Percentiles rank a stretch among this genome's conserved stretches.
phyloP scores from a whole-genome alignment of 768 basidiomycete species.

The Leucocoprinus birnbaumii region DNA sequence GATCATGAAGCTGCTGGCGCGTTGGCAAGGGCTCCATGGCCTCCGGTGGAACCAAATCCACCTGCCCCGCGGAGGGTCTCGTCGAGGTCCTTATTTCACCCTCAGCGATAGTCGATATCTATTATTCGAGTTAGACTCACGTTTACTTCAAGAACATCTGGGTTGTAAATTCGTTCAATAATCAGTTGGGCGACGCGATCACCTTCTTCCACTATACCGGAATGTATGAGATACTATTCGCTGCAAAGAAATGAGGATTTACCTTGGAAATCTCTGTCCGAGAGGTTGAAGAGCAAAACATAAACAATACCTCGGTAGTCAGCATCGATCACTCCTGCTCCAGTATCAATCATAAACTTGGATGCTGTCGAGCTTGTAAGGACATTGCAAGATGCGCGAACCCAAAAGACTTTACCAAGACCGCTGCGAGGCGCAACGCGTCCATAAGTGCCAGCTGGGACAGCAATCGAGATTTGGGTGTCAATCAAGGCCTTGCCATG shows the following conservation, averaged over 20 bases:
- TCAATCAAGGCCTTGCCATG: constrained; percentile 89
- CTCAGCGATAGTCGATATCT: constrained; percentile 1
- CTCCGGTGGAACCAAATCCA: constrained; percentile 96
- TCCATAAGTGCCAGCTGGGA: constrained; percentile 92
- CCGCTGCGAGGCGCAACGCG: constrained; percentile 96
- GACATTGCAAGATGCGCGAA: constrained; percentile 2
- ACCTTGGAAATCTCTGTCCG: constrained; percentile 89
- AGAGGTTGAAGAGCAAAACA: constrained; percentile 90
- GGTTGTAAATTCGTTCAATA: constrained; percentile 85
- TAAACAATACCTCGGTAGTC: constrained; percentile 93
- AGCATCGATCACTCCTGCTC: constrained; percentile 95
- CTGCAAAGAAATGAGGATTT: constrained; percentile 8
- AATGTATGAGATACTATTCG: background rate
- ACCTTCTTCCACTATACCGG: constrained; percentile 73
- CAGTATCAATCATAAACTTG: constrained; percentile 97
- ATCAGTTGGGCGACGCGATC: constrained; percentile 97
- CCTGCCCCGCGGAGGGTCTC: constrained; percentile 80
- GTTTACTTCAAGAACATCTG: constrained; percentile 82
- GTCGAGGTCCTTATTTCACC: constrained; percentile 63
- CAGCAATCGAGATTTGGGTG: constrained; percentile 90
- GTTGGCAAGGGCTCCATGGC: constrained; percentile 52
- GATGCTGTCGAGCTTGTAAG: constrained; percentile 53
- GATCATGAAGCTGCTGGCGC: constrained; percentile 13
- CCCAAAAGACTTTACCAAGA: constrained; percentile 88
- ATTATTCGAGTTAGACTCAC: constrained; percentile 39